phyloP scores from a whole-genome alignment of 495 filamentous ascomycete genomes.

The Penicillium canariense region DNA sequence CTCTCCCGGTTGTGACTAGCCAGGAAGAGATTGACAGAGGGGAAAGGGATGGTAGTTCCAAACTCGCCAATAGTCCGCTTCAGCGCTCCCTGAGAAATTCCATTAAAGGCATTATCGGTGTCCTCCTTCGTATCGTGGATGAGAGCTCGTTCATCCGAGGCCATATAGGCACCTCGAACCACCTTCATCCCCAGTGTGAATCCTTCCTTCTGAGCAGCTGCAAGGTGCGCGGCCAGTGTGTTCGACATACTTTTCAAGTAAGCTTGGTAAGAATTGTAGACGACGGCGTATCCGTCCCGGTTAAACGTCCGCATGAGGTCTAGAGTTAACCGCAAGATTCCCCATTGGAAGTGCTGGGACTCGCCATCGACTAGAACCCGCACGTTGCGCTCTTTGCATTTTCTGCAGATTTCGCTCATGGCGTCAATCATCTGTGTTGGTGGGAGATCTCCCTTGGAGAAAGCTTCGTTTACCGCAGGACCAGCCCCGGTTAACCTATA shows the following conservation, averaged over 20 bases:
- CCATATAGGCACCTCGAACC: constrained; percentile 84
- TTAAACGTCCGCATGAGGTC: constrained; percentile 76
- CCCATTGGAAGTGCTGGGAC: constrained; percentile 69
- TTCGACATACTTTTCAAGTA: constrained; percentile 70
- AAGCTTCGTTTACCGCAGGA: constrained; percentile 28
- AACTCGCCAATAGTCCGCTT: constrained; percentile 34
- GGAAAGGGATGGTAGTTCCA: constrained; percentile 45
- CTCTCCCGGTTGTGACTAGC: constrained; percentile 42
- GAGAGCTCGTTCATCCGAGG: constrained; percentile 67
- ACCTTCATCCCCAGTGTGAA: constrained; percentile 83
- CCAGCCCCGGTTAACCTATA: constrained; percentile 34
- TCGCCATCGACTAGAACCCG: constrained; percentile 82
- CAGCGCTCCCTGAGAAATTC: constrained; percentile 47
- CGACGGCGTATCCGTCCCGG: constrained; percentile 50
- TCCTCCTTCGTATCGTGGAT: constrained; percentile 75
- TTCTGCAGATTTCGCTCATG: constrained; percentile 35
- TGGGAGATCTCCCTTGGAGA: constrained; percentile 28
- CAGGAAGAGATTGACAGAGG: constrained; percentile 39
- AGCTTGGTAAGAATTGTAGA: constrained; percentile 77
- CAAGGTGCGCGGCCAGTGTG: constrained; percentile 61
- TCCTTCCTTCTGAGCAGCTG: constrained; percentile 55
- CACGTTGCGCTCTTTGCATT: constrained; percentile 54
- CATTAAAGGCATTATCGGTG: constrained; percentile 63
- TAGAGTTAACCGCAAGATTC: constrained; percentile 75
- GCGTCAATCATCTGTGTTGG: constrained; percentile 38